Evolutionary conservation across 139 green algal species (phyloP), one percentile per base, ranked within the genome.

Genomic region (Mesotaenium endlicherianum): DNA sequence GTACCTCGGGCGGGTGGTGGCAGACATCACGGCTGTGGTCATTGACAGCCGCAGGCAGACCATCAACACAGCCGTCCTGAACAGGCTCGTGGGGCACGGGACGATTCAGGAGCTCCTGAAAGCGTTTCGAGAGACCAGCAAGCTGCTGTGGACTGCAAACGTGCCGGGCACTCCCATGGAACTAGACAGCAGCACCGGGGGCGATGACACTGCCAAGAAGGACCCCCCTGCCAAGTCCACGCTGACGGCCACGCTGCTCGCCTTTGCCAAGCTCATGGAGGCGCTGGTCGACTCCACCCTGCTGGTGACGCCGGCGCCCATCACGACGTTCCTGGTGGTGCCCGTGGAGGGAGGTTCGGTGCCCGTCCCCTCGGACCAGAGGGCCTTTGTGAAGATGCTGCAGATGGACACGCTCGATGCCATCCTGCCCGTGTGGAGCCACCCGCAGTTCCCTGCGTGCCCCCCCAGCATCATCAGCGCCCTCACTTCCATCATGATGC

Each of bases 31-130:
- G 40, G 75, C 91, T 68, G 78, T 97, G 53, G 85, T 97, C n/a
- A 92, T 97, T 79, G 94, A 97, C 79, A 67, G 72, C 14, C 89
- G 94, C 38, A 90, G 94, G 14, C 86, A 89, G 69, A 94, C 90
- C 58, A 95, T 91, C 86, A 95, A 97, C 83, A 89, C 89, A 39
- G 88, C 95, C 55, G 78, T 97, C 40, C 85, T 97, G 58, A 95
- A 94, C 16, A 31, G 38, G n/a, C 45, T 86, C 50, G 31, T 86
- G 16, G 57, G 17, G 17, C 74, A 76, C 14, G 80, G 80, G 36
- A 38, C 80, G 38, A 74, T 86, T 11, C 34, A 86, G 80, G 34
- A 86, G 74, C 74, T 86, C 4, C 67, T 84, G 14, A 11, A 30
- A 3, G 36, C 36, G 3, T 84, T 84, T n/a, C 30, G 41, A 60